A percentile compares a stretch with the other conserved stretches of the same genome.
Evolutionary conservation across 2,329 filamentous ascomycete genomes (phyloP).

Genomic region (Botryotinia narcissicola): DNA sequence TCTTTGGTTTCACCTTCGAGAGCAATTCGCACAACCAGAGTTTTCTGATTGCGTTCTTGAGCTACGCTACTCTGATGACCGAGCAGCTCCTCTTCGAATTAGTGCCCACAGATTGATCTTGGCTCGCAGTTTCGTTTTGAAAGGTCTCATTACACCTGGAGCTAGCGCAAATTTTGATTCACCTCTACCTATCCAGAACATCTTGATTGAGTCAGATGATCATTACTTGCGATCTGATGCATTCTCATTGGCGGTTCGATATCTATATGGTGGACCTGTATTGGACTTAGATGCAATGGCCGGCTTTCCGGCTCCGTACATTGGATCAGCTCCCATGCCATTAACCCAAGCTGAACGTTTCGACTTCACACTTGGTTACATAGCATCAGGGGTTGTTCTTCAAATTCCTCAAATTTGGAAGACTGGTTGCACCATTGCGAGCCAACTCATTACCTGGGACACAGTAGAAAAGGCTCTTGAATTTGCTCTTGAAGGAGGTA

Average conservation of each 20-base stretch:
- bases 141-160: conserved; percentile 37
- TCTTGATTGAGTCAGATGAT: conserved; percentile 51
- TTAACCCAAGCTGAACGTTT: conserved; percentile 46
- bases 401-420: conserved; percentile 53
- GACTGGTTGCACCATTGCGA: conserved; percentile 59
- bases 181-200: conserved; percentile 38
- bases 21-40: conserved; percentile 42
- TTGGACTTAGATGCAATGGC: conserved; percentile 38
- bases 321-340: conserved; percentile 39
- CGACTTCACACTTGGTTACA: conserved; percentile 60
- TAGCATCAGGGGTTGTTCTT: conserved; percentile 60
- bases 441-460: conserved; percentile 58
- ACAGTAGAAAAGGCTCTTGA: conserved; percentile 59
- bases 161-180: conserved; percentile 34
- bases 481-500: conserved; percentile 53
- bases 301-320: conserved; percentile 22
- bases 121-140: conserved; percentile 49
- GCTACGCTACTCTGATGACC: conserved; percentile 45
- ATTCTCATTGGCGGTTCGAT: conserved; percentile 56
- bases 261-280: conserved; percentile 55
- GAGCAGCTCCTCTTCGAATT: conserved; percentile 45
- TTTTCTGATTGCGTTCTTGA: conserved; percentile 49
- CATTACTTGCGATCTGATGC: conserved; percentile 54
- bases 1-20: conserved; percentile 43
- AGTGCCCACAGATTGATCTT: conserved; percentile 56